Conservation (phyloP, 495 filamentous ascomycete genomes). For the Cladorrhinum samala region DNA sequence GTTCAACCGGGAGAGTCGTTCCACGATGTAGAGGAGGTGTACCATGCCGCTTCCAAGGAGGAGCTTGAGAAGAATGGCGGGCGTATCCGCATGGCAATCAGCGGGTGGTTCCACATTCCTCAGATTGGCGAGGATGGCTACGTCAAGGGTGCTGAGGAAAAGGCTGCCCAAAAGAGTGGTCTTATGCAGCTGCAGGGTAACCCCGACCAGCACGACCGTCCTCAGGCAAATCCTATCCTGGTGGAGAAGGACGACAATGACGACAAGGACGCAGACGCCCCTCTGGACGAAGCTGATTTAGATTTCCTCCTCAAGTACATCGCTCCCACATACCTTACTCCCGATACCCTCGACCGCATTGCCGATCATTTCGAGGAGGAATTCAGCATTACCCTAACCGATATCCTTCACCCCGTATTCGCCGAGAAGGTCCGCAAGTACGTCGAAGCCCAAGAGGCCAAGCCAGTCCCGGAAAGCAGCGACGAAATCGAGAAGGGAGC, state of each 20-base stretch:
- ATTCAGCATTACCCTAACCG: constrained; percentile 71
- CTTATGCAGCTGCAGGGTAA: constrained; percentile 88
- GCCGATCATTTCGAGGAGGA: constrained; percentile 71
- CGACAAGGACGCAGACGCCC: constrained; percentile 38
- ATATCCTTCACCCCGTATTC: constrained; percentile 73
- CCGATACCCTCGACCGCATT: constrained; percentile 81
- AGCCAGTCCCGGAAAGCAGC: constrained; percentile 38
- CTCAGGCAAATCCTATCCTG: constrained; percentile 53
- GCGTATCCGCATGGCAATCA: constrained; percentile 91
- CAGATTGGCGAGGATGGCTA: constrained; percentile 94
- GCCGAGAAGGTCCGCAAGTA: constrained; percentile 59
- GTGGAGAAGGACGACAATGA: constrained; percentile 44
- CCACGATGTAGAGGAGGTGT: constrained; percentile 98
- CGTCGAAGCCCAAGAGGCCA: constrained; percentile 58
- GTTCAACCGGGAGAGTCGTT: constrained; percentile 97
- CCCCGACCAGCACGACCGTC: constrained; percentile 78
- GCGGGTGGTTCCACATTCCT: constrained; percentile 99
- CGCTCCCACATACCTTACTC: constrained; percentile 84
- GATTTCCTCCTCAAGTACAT: constrained; percentile 87
- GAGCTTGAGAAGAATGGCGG: constrained; percentile 56
- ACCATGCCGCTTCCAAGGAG: constrained; percentile 51
- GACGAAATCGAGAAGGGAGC: constrained; percentile 53
- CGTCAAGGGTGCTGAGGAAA: constrained; percentile 79
- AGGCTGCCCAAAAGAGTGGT: constrained; percentile 78
- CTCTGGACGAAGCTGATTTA: constrained; percentile 64